Base-by-base conservation (phyloP, 2,329 filamentous ascomycete species). In the Colletotrichum endophyticum region DNA sequence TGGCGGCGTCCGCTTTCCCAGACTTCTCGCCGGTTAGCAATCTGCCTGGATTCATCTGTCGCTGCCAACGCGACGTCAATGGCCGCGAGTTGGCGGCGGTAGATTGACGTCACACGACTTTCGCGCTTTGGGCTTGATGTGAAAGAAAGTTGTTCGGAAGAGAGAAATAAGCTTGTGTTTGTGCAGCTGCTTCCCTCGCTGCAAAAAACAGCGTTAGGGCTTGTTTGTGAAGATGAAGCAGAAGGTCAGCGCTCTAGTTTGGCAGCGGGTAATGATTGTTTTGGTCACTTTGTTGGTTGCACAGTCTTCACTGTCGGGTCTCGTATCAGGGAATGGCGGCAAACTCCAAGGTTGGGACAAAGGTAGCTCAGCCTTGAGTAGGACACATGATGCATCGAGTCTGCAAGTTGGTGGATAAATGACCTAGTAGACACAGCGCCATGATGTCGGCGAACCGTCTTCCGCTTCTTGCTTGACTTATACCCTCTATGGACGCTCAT, bases 351-450 rank as follows among this genome's bases (percentile, higher is more conserved):
- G 44, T 13, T 22, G 2, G n/a, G 12, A 53, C 44, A 53, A 53
- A 53, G 44, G 2, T 22, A 25, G 6, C 11, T 53, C 11, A 22
- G 44, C n/a, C n/a, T 0, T 0, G n/a, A 0, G 44, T 22, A 22
- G 44, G 11, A 53, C 44, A 53, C n/a, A 22, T 53, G 44, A 53
- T 25, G n/a, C n/a, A 53, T 53, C 12, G 44, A 53, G 44, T 53
- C 44, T 53, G 44, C 11, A 13, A 4, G n/a, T 53, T 53, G 44
- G n/a, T 22, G 44, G n/a, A 53, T 53, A 22, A 53, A 53, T 12
- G n/a, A 22, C 44, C 6, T 6, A 22, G 44, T 13, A 53, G 44
- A 53, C 4, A 53, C 11, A 22, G 9, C n/a, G 11, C 44, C 9
- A 22, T 13, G 12, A 22, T 22, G 12, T 22, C 11, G 12, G n/a